Evolutionary conservation across 2,329 filamentous ascomycete species (phyloP), one percentile per base, ranked within the genome.

Genomic region (Fusarium sp.): DNA sequence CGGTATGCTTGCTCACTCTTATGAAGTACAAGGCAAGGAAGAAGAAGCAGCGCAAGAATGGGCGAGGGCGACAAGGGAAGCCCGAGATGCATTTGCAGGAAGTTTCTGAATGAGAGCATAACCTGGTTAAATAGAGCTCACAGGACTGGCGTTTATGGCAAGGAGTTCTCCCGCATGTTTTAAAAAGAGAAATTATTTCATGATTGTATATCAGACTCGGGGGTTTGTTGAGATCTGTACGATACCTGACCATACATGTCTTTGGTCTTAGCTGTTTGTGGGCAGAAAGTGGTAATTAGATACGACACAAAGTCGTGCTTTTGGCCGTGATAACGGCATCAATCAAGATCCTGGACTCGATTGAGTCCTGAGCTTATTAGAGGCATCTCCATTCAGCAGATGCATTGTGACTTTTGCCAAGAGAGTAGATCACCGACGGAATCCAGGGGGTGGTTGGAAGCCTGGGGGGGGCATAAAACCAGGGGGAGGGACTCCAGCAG

Each of bases 1-100:
- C 73, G 92, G 92, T 28, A 92, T 96, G 88, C 85, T 95, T 53
- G 91, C 91, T 2, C 90, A 94, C 76, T 93, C 91, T 28, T 88
- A 92, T 72, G 92, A 94, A 75, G 88, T 92, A 61, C 90, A 93
- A 77, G 93, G 93, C 28, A 90, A 92, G 75, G 77, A 79, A 41
- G 79, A 81, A 8, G 83, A 86, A 68, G 84, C 85, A 15, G 77
- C 76, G 51, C 74, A 76, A 53, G 82, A 85, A 60, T 82, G 81
- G 75, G 80, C 84, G 41, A 82, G 82, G 74, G 85, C 83, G 38
- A 83, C 82, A 47, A 80, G 75, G 61, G 83, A 84, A 66, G 84
- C 85, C 33, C 82, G 79, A 65, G 81, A 83, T 65, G 84, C 85
- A 74, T 85, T 85, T 79, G 72, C 78, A 54, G 77, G 79, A 67